Conservation (phyloP, 768 basidiomycete species). For the Mycena vulgaris region DNA sequence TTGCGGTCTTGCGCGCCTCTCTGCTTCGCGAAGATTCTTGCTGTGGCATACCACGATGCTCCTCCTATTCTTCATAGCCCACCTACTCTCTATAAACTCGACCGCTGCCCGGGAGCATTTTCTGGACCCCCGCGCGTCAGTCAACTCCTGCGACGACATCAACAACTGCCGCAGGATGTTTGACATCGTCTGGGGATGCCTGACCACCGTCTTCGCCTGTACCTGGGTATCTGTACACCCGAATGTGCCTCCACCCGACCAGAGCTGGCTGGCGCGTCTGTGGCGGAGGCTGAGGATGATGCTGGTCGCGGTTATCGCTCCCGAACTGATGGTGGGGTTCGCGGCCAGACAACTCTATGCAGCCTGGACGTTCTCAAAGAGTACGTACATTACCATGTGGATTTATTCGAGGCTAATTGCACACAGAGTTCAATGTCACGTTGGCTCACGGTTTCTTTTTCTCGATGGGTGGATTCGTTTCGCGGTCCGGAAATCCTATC, state of each 20-base stretch:
- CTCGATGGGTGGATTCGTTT: conserved; percentile 49
- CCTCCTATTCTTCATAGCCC: background rate
- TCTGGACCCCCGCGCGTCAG: background rate
- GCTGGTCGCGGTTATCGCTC: conserved; percentile 41
- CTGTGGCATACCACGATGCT: no score
- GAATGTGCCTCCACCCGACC: conserved; percentile 38
- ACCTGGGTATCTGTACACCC: conserved; percentile 45
- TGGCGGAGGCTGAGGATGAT: conserved; percentile 37
- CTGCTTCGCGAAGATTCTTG: no score
- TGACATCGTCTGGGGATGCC: conserved; percentile 40
- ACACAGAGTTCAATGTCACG: conserved; percentile 10
- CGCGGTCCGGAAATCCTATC: conserved; percentile 11
- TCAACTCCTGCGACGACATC: conserved; percentile 19
- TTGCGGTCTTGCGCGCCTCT: no score
- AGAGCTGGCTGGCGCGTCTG: conserved; percentile 9
- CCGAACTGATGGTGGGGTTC: conserved; percentile 46
- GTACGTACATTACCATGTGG: background rate
- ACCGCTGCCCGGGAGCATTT: background rate
- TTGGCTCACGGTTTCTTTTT: conserved; percentile 44
- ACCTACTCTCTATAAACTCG: background rate
- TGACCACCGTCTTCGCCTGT: conserved; percentile 39
- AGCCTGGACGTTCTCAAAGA: conserved; percentile 14
- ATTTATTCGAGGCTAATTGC: background rate
- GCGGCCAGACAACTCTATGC: conserved; percentile 40
- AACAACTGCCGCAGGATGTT: conserved; percentile 24